Evolutionary conservation across 2,329 filamentous ascomycete species (phyloP).

Genomic region (Colletotrichum sp.): DNA sequence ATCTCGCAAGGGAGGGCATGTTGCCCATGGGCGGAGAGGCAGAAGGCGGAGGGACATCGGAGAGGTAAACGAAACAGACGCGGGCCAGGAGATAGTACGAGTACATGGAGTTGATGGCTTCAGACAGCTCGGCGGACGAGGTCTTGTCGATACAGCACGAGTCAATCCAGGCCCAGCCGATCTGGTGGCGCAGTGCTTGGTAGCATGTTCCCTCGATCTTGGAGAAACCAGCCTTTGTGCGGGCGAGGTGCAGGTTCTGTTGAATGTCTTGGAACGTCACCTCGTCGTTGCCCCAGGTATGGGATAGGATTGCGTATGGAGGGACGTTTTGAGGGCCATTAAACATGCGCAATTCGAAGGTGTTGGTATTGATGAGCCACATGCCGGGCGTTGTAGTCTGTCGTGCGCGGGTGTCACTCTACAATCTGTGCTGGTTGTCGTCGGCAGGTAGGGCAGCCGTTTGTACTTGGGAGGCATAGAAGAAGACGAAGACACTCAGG

Average conservation of each 20-base stretch:
- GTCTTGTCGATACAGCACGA: conserved; percentile 23
- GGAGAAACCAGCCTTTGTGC: background rate
- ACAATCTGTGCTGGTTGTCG: background rate
- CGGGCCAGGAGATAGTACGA: conserved; percentile 20
- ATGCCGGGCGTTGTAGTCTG: background rate
- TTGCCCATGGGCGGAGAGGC: background rate
- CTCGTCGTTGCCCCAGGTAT: conserved; percentile 32
- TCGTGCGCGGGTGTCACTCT: background rate
- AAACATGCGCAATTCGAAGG: conserved; percentile 4
- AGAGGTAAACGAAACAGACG: conserved; percentile 24
- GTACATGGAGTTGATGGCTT: conserved; percentile 26
- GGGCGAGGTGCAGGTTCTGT: background rate
- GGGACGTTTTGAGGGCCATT: conserved; percentile 14
- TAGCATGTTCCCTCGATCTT: conserved; percentile 23
- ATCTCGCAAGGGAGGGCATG: background rate
- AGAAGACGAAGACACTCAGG: background rate
- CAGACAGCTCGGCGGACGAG: conserved; percentile 17
- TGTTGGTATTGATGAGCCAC: conserved; percentile 20
- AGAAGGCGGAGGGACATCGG: background rate
- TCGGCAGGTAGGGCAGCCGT: background rate
- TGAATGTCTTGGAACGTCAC: conserved; percentile 29
- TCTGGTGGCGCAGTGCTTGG: conserved; percentile 13
- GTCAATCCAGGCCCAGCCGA: conserved; percentile 20
- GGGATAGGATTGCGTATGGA: conserved; percentile 33
- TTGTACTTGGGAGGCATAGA: background rate